A percentile compares a stretch with the other conserved stretches of the same genome.
These are phyloP conservation scores for Corinectria fuckeliana DNA, from an alignment of 2,329 filamentous ascomycete genomes.

Conservation along the genomic window DNA sequence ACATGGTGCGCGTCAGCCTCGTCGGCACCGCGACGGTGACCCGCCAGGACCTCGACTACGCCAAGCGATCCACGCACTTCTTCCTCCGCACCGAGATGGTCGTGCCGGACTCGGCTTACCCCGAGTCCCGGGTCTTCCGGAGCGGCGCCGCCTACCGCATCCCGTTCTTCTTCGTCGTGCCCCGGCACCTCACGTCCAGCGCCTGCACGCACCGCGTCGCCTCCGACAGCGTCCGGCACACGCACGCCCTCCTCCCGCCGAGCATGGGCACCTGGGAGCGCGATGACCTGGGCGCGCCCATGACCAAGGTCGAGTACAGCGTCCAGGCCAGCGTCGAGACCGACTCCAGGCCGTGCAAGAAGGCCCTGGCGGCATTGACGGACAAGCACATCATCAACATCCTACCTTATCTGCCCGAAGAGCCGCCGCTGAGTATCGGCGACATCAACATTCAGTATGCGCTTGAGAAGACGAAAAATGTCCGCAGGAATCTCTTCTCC, in stretches of 20 bases:
- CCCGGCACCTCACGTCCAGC: conserved; percentile 28
- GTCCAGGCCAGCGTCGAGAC: conserved; percentile 17
- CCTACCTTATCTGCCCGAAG: conserved; percentile 30
- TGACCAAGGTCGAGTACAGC: conserved; percentile 21
- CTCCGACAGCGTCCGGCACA: conserved; percentile 25
- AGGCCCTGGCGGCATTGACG: conserved; percentile 10
- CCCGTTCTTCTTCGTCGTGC: conserved; percentile 32
- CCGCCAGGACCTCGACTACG: conserved; percentile 29
- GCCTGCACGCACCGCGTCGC: conserved; percentile 22
- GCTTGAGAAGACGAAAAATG: conserved; percentile 24
- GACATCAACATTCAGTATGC: conserved; percentile 24
- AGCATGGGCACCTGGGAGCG: conserved; percentile 32
- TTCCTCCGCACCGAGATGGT: conserved; percentile 36
- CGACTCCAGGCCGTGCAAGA: not conserved
- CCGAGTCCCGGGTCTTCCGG: conserved; percentile 19
- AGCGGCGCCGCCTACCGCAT: conserved; percentile 27
- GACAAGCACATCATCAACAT: conserved; percentile 28
- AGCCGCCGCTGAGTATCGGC: conserved; percentile 31
- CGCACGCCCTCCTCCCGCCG: conserved; percentile 28
- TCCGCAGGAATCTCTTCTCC: conserved; percentile 34
- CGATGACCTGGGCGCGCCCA: conserved; percentile 27
- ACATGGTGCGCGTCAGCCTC: conserved; percentile 26
- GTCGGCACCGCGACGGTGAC: conserved; percentile 27
- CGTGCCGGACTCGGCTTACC: conserved; percentile 22
- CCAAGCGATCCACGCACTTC: conserved; percentile 21